Conservation (phyloP, 225 moss, liverwort and hornwort species). For the Polytrichum formosum region DNA sequence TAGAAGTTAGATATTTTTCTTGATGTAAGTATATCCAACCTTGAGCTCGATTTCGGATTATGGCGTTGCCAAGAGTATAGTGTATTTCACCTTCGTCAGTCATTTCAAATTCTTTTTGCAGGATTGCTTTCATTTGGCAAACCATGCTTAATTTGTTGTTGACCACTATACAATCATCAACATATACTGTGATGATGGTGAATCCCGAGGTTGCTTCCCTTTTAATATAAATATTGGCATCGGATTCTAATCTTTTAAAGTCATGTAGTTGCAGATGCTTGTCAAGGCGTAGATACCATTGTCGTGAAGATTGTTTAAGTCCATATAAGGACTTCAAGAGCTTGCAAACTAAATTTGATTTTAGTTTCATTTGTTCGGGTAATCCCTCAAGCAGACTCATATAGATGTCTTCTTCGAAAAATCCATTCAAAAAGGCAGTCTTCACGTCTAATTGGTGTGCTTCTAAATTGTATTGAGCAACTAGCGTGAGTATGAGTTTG, state of each 20-base stretch:
- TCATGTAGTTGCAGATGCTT: too few relatives aligned
- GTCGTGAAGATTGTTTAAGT: not conserved
- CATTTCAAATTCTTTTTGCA: conserved; percentile 3
- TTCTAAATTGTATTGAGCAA: too few relatives aligned
- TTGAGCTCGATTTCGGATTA: not conserved
- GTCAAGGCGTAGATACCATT: not conserved
- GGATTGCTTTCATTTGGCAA: too few relatives aligned
- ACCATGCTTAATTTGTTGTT: too few relatives aligned
- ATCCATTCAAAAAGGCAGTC: conserved; percentile 1
- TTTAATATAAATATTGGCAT: too few relatives aligned
- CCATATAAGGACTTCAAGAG: not conserved
- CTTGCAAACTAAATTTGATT: too few relatives aligned
- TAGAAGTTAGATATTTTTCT: not conserved
- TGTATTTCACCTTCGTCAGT: not conserved
- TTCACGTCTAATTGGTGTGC: conserved; percentile 7
- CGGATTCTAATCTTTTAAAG: too few relatives aligned
- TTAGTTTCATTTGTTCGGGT: too few relatives aligned
- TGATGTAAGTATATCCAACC: conserved; percentile 5
- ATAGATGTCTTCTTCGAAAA: conserved; percentile 6
- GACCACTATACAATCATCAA: too few relatives aligned
- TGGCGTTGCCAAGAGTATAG: not conserved
- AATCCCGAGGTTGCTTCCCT: too few relatives aligned
- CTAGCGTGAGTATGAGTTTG: too few relatives aligned
- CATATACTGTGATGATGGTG: too few relatives aligned
- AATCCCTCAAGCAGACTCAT: conserved; percentile 2